Evolutionary conservation across 192 early-diverging fungal genomes (phyloP), one percentile per base, ranked within the genome.

Genomic region (Backusella sp.): DNA sequence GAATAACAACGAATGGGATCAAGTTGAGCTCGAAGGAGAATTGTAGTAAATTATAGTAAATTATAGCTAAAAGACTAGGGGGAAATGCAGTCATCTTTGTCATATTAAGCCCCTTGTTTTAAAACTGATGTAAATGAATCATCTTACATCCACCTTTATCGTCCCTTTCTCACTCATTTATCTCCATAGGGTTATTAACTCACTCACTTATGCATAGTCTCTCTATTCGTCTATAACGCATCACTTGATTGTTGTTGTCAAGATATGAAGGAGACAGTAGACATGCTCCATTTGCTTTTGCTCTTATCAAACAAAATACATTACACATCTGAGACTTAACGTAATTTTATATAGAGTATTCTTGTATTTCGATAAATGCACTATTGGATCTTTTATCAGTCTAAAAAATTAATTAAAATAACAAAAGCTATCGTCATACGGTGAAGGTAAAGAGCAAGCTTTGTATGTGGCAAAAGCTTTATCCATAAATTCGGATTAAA

Each of bases 341-440:
- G 23, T 62, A 28, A 26, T 23, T 26, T n/a, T 62, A 7, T 26
- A 59, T 28, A 26, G 42, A 44, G 56, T 62, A 3, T 62, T 62
- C 56, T 28, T 62, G 23, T 28, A 62, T 62, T 62, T 62, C 56
- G 56, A 62, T 28, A 62, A 2, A 23, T 62, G 56, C 56, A 62
- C 26, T 28, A 11, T 28, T 28, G 23, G 26, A 23, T 28, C 15
- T 19, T 49, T 19, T 49, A 21, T 49, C 17, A 49, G 46, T 17
- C 46, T 49, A 49, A 62, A 62, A 62, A 62, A 62, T 62, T 28
- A 62, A 62, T 62, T 62, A 62, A 62, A 62, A 62, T 62, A n/a
- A 62, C 56, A 62, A 62, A 59, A 62, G 11, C 11, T 26, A 62
- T 23, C 56, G 23, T 62, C 26, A 28, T 62, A 11, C 2, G 9